A percentile compares a stretch with the other conserved stretches of the same genome.
phyloP scores from a whole-genome alignment of 129 eudicot species.

The Flaveria bidentis region DNA sequence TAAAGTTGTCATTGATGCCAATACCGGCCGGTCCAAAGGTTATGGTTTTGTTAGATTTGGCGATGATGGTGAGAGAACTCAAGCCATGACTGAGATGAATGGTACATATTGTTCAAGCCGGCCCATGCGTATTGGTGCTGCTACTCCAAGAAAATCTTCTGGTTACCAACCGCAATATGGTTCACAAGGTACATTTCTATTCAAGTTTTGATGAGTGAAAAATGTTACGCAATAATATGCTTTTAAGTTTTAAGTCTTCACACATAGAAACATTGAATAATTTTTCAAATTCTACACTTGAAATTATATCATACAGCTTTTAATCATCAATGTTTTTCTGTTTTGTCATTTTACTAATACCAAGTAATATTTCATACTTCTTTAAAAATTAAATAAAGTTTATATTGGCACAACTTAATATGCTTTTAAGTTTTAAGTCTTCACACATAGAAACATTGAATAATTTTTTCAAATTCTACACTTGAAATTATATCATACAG shows the following conservation, averaged over 20 bases:
- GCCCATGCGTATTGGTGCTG: slow-evolving; percentile 90
- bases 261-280: background rate
- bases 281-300: background rate
- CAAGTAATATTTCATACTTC: too few relatives aligned
- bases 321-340: background rate
- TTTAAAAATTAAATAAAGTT: too few relatives aligned
- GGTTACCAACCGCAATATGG: slow-evolving; percentile 66
- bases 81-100: slow-evolving; percentile 88
- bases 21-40: slow-evolving; percentile 84
- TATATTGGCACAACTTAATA: background rate
- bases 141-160: slow-evolving; percentile 74
- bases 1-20: slow-evolving; percentile 81
- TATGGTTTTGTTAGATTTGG: slow-evolving; percentile 94
- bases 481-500: background rate
- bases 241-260: background rate
- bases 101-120: slow-evolving; percentile 78
- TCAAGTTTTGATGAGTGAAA: background rate
- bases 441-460: background rate
- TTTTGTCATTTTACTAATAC: background rate
- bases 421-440: background rate
- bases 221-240: background rate
- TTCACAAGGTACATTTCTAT: slow-evolving; percentile 47
- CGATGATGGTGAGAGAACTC: slow-evolving; percentile 78
- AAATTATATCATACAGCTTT: background rate
- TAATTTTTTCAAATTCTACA: background rate